Evolutionary conservation across 176 grass and related monocot species (phyloP), one percentile per base, ranked within the genome.

Genomic region (Rhipidocladum racemiflorum): DNA sequence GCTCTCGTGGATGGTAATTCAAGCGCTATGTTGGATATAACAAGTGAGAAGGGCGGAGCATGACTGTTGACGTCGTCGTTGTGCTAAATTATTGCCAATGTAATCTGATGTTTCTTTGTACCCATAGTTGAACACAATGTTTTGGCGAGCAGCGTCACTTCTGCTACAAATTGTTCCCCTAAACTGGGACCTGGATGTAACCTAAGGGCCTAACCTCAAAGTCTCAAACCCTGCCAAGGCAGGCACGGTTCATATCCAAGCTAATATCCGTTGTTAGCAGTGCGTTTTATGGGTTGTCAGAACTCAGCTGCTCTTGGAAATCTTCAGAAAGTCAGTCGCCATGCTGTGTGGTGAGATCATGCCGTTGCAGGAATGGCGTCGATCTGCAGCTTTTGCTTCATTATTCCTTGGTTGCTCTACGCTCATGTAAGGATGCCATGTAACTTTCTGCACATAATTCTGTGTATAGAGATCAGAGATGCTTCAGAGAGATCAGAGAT

Each of bases 1-100:
- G 88, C 84, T 90, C 88, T 53, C 88, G 79, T 74, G 88, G 84
- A 44, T 90, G 88, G 88, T 90, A 77, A 83, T 79, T 68, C 79
- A 30, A 86, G 65, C 66, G 61, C 20, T 18, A 24, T 76, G 2
- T 61, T 61, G 70, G 27, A 60, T 63, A 46, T 39, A 70, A 28
- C 49, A 81, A 75, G 1, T 32, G 25, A 38, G 7, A 32, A 67
- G 39, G 21, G 20, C 3, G 7, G 21, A 64, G 60, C 27, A 72
- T 36, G 36, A 7, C 1, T 1, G 29, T 24, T 78, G 9, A 36
- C 4, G 7, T 36, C 44, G 38, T 73, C 78, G 65, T 4, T 77
- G 59, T 83, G 72, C 83, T 53, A 20, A 65, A 74, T 66, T 54
- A 17, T 57, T 15, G 38, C 64, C 16, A 4, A 40, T 83, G n/a